A percentile compares a stretch with the other conserved stretches of the same genome.
Evolutionary conservation across 306 rosid genomes (phyloP).

Genomic region (Cucurbita ficifolia): DNA sequence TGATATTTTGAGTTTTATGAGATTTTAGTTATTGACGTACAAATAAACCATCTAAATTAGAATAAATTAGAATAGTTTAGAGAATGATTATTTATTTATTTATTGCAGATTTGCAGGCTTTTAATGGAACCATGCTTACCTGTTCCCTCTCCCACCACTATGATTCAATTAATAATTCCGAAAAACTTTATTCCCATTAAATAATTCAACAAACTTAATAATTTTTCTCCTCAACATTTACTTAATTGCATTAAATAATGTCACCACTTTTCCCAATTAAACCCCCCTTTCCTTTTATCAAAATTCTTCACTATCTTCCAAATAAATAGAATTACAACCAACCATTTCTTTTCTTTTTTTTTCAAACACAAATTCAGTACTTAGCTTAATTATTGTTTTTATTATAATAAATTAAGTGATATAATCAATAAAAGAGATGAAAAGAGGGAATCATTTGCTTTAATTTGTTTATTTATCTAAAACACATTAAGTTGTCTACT

Average conservation of each 20-base stretch:
- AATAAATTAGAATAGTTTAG: too few species aligned
- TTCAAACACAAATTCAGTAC: not conserved
- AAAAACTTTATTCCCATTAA: conserved; percentile 3
- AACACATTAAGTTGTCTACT: too few species aligned
- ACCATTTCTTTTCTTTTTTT: not conserved
- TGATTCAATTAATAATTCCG: conserved; percentile 3
- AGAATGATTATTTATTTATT: too few species aligned
- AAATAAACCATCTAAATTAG: too few species aligned
- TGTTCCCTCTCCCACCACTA: conserved; percentile 10
- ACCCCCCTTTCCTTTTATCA: not conserved
- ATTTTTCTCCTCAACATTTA: not conserved
- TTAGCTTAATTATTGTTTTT: not conserved
- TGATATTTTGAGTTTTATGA: too few species aligned
- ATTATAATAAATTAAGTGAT: not conserved
- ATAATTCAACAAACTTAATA: conserved; percentile 5
- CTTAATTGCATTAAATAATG: not conserved
- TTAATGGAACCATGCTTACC: conserved; percentile 8
- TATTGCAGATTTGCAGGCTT: conserved; percentile 1
- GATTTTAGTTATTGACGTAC: too few species aligned
- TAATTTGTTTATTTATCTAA: too few species aligned
- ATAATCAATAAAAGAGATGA: not conserved
- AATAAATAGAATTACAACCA: conserved; percentile 1
- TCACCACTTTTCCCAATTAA: conserved; percentile 8
- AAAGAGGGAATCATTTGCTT: too few species aligned
- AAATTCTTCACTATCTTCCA: not conserved